Evolutionary conservation across 23 red algal species (phyloP), one percentile per base, ranked within the genome.

Genomic region (Gracilariopsis chorda): DNA sequence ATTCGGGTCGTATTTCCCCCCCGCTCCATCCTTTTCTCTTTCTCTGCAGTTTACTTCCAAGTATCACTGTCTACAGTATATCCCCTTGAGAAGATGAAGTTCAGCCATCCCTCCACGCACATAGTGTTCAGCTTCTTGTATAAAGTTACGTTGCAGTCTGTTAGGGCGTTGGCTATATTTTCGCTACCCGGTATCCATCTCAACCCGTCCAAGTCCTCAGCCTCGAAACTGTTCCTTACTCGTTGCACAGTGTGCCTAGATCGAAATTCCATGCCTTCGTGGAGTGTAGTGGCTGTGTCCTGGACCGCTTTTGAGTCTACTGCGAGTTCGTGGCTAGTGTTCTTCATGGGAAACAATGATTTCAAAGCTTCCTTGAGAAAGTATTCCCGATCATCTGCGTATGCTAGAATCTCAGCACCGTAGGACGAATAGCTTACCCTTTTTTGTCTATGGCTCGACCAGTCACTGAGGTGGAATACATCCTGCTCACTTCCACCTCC

Each of bases 221-320:
- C 19, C 13, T 78, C 72, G 25, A 78, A 78, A 48, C 13, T 48
- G 72, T 78, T 49, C 14, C 72, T 48, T 19, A 78, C 16, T 78
- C 72, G 19, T 48, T 78, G 33, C 25, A 78, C 72, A 27, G 33
- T 48, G 44, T 19, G 72, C 16, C 72, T 13, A 51, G 48, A 27
- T 48, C 33, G 36, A 27, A 48, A 78, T 48, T 78, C 72, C 19
- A 24, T 14, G 16, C 72, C 72, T 16, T 78, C 72, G 43, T 78
- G 72, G 19, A 78, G 72, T 16, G 72, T 78, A 48, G 13, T 78
- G 0, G 48, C 48, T 46, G 72, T 78, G 25, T 78, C 72, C 14
- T 78, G 48, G 0, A 78, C 30, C 17, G 30, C 19, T 78, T 27
- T 78, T 16, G 72, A 78, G 25, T 78, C 72, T 0, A 32, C 14